phyloP scores from a whole-genome alignment of 805 yeast species.

The Blastobotrys mokoenaii region DNA sequence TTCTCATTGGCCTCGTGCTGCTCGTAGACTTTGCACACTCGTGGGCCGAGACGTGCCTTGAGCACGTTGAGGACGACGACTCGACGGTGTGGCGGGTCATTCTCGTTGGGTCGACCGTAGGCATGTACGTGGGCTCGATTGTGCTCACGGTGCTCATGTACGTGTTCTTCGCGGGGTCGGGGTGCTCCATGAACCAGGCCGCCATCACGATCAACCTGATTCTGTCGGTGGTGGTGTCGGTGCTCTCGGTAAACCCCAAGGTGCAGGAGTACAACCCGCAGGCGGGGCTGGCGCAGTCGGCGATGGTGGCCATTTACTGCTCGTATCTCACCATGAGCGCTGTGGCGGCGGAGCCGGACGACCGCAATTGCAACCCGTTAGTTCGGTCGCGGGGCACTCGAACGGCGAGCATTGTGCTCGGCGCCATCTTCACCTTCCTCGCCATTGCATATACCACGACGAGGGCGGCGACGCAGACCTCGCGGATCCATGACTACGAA shows the following conservation, averaged over 20 bases:
- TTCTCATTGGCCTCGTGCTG: conserved; percentile 81
- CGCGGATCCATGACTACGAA: conserved; percentile 45
- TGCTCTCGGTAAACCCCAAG: conserved; percentile 65
- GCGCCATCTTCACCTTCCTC: conserved; percentile 86
- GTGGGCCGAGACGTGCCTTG: conserved; percentile 95
- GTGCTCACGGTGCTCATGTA: conserved; percentile 73
- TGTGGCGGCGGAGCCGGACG: conserved; percentile 95
- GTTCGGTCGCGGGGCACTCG: conserved; percentile 85
- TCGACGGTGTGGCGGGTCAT: conserved; percentile 64
- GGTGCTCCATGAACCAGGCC: conserved; percentile 83
- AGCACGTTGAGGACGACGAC: conserved; percentile 76
- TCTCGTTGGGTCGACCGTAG: conserved; percentile 75
- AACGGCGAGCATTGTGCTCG: conserved; percentile 76
- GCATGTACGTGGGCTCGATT: conserved; percentile 72
- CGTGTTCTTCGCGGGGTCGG: conserved; percentile 67
- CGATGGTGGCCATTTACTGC: conserved; percentile 91
- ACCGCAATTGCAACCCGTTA: conserved; percentile 82
- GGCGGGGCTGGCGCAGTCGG: conserved; percentile 93
- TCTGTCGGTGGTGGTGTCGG: conserved; percentile 55
- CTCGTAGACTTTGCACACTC: conserved; percentile 96
- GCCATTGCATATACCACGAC: conserved; percentile 97
- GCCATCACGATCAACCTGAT: conserved; percentile 74
- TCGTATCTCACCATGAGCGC: conserved; percentile 88
- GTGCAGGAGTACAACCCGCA: conserved; percentile 90
- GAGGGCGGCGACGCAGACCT: conserved; percentile 78